Evolutionary conservation across 73 alveolate genomes (phyloP).

Genomic region (Paramecium caudatum): DNA sequence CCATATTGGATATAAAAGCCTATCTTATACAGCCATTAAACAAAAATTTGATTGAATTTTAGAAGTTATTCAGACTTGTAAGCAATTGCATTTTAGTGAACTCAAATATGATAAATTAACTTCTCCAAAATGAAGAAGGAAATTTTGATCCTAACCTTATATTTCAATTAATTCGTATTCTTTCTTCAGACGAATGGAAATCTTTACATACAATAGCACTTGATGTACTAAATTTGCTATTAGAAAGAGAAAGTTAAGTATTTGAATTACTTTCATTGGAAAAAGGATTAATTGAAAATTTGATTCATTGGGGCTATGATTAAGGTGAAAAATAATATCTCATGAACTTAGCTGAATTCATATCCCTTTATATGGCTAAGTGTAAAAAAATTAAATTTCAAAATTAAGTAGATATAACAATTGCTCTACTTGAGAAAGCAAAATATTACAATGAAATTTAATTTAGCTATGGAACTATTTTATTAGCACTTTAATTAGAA

Average conservation of each 20-base stretch:
- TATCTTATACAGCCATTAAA: constrained; percentile 29
- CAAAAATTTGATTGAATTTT: neutral
- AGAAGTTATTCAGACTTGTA: neutral
- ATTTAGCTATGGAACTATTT: neutral
- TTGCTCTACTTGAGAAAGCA: neutral
- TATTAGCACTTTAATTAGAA: neutral
- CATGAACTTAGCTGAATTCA: neutral
- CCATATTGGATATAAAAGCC: neutral
- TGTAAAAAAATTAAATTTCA: neutral
- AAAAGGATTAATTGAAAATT: neutral
- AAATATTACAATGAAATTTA: neutral
- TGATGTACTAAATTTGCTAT: neutral
- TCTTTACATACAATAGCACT: neutral
- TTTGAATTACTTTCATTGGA: neutral
- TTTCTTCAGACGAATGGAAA: constrained; percentile 13
- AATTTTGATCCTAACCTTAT: neutral
- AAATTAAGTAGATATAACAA: neutral
- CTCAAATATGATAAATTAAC: neutral
- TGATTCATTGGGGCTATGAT: neutral
- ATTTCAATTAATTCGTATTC: neutral
- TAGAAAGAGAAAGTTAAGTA: constrained; percentile 7
- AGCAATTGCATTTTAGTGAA: constrained; percentile 8
- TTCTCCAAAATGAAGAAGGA: neutral
- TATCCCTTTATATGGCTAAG: neutral
- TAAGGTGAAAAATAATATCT: neutral